phyloP scores from a whole-genome alignment of 2,329 filamentous ascomycete species.

The Leptographium lundbergii region DNA sequence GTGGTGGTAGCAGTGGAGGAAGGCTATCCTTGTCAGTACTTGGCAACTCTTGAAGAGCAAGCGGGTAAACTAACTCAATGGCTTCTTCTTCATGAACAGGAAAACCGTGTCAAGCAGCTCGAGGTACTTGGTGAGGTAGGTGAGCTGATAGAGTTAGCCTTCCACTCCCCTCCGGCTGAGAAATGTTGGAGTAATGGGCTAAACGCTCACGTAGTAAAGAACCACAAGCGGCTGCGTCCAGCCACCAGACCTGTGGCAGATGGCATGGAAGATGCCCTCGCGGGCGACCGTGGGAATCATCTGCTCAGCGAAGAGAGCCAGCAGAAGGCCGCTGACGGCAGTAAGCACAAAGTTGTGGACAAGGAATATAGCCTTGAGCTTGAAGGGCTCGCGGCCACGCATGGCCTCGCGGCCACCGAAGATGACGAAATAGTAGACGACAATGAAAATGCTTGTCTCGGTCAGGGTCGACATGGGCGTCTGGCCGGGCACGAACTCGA shows the following conservation, averaged over 20 bases:
- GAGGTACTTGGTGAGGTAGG: slow-evolving; percentile 96
- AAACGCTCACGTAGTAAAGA: slow-evolving; percentile 77
- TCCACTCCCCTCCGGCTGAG: too few relatives aligned
- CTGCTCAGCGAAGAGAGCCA: slow-evolving; percentile 84
- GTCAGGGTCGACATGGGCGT: slow-evolving; percentile 86
- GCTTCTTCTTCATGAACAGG: slow-evolving; percentile 99
- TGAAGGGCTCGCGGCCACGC: slow-evolving; percentile 73
- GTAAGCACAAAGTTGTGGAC: slow-evolving; percentile 96
- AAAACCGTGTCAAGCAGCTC: slow-evolving; percentile 93
- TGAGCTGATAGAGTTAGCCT: slow-evolving; percentile 52
- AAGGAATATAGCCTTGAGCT: slow-evolving; percentile 82
- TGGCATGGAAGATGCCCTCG: slow-evolving; percentile 75
- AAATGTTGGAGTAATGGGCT: background rate
- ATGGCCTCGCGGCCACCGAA: slow-evolving; percentile 88
- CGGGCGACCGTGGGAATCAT: slow-evolving; percentile 70
- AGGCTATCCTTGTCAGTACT: slow-evolving; percentile 39
- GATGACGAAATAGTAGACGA: slow-evolving; percentile 85
- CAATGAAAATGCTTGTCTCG: slow-evolving; percentile 66
- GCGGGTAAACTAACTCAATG: slow-evolving; percentile 50
- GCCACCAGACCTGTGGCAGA: slow-evolving; percentile 70
- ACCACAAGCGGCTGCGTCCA: slow-evolving; percentile 91
- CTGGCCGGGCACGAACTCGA: slow-evolving; percentile 66
- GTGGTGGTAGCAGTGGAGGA: slow-evolving; percentile 98
- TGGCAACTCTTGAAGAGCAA: background rate
- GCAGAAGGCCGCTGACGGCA: slow-evolving; percentile 63